These are phyloP conservation scores for Neofusicoccum kwambonambiense DNA, from an alignment of 2,329 filamentous ascomycete species.

Conservation along the genomic window DNA sequence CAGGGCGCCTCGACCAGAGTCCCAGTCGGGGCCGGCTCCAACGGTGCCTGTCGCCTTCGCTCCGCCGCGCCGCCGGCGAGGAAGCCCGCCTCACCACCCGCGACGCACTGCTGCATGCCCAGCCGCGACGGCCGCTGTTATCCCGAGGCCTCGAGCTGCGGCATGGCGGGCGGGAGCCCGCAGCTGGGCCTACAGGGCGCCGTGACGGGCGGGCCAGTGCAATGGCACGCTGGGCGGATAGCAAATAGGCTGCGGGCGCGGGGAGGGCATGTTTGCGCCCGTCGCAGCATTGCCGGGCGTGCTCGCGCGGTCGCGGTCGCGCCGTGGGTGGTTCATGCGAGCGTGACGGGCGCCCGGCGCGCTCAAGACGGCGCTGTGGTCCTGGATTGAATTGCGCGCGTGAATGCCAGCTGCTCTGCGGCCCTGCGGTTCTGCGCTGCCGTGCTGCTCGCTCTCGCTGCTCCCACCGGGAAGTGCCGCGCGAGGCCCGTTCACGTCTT, in stretches of 20 bases:
- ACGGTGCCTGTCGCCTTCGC: background rate
- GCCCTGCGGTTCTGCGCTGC: background rate
- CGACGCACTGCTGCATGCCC: background rate
- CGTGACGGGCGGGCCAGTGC: background rate
- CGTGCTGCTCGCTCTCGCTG: background rate
- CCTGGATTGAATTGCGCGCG: background rate
- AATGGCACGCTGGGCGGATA: background rate
- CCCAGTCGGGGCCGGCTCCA: background rate
- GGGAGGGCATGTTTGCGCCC: background rate
- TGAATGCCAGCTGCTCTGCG: too few species aligned
- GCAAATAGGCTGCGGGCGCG: background rate
- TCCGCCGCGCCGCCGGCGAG: background rate
- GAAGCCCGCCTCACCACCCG: background rate
- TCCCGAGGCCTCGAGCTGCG: background rate
- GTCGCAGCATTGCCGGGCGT: background rate
- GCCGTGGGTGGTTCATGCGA: background rate
- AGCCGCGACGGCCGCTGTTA: background rate
- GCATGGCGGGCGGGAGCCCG: background rate
- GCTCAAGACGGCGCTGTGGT: background rate
- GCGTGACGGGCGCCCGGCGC: background rate
- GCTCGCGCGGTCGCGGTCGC: background rate
- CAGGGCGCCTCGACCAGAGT: background rate
- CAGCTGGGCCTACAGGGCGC: background rate
- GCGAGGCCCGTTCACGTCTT: conserved; percentile 18
- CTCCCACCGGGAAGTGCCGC: conserved; percentile 12